Evolutionary conservation across 202 grass and related monocot species (phyloP), one percentile per base, ranked within the genome.

Genomic region (Cymbopogon flexuosus): DNA sequence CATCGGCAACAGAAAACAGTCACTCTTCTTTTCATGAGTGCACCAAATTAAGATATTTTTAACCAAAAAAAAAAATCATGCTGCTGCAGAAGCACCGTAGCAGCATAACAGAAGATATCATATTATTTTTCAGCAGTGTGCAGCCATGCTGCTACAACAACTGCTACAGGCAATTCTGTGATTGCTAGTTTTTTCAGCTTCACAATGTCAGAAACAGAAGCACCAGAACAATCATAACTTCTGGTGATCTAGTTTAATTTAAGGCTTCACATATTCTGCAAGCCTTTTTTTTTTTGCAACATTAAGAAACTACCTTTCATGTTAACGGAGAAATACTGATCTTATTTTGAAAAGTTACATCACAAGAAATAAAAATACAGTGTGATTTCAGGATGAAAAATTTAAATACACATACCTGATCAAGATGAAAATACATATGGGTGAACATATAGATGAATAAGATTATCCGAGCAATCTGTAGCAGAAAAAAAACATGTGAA

Each of bases 381-480:
- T 24, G 6, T 68, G 18, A 10, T 23, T 15, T 79, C 42, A 23
- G 5, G 31, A 27, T 56, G 14, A 51, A 68, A 57, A 27, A 19
- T 12, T 29, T 11, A 12, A 71, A 73, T 30, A 31, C 30, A 16
- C 63, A 85, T 84, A 97, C 94, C 91, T 97, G 69, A 87, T 94
- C 86, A 78, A 84, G 87, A 77, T 87, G 91, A 78, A 84, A 80
- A 78, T 90, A 97, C 75, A 94, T 84, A 37, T 94, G 91, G 36
- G 40, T 60, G 79, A 94, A 97, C 67, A 97, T 84, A 87, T 92
- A 94, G 14, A 84, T 63, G 68, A 97, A 93, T 62, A 92, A 61
- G 78, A 93, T 79, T 72, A 97, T 87, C 72, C 91, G 87, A 27
- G 91, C 94, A 85, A 86, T 79, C 94, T 94, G 81, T 62, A 87